Percentiles rank a stretch among this genome's conserved stretches.
Evolutionary conservation across 2,329 filamentous ascomycete species (phyloP).

Genomic region (Aspergillus floridensis): DNA sequence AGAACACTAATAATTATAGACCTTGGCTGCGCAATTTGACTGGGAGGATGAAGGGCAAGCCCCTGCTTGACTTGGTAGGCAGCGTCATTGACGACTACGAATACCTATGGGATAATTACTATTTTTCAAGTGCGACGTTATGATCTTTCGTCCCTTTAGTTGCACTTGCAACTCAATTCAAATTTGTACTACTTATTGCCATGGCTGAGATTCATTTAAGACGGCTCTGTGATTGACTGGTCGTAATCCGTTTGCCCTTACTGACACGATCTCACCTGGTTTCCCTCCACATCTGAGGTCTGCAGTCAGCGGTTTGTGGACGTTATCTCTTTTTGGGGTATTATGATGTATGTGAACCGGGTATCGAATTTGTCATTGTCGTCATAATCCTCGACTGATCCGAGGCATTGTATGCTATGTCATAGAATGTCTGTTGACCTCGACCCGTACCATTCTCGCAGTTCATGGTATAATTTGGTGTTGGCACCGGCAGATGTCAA

Average conservation of each 20-base stretch:
- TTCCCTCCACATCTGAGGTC: no score
- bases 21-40: constrained; percentile 67
- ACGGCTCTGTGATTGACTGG: neutral
- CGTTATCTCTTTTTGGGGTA: neutral
- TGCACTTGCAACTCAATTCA: neutral
- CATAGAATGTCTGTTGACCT: constrained; percentile 65
- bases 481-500: constrained; percentile 33
- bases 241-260: neutral
- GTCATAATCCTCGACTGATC: neutral
- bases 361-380: constrained; percentile 18
- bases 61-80: constrained; percentile 75
- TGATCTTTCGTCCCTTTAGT: constrained; percentile 17
- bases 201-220: neutral
- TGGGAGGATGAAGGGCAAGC: constrained; percentile 66
- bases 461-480: constrained; percentile 58
- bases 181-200: neutral
- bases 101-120: constrained; percentile 97
- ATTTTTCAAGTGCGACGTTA: constrained; percentile 69
- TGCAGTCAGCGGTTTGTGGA: no score
- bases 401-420: neutral
- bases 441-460: constrained; percentile 76
- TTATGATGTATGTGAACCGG: constrained; percentile 1
- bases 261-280: neutral
- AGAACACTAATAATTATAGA: constrained; percentile 39
- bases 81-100: constrained; percentile 94